Base-by-base conservation (phyloP, 805 yeast genomes). In the Wickerhamiella dianesei region DNA sequence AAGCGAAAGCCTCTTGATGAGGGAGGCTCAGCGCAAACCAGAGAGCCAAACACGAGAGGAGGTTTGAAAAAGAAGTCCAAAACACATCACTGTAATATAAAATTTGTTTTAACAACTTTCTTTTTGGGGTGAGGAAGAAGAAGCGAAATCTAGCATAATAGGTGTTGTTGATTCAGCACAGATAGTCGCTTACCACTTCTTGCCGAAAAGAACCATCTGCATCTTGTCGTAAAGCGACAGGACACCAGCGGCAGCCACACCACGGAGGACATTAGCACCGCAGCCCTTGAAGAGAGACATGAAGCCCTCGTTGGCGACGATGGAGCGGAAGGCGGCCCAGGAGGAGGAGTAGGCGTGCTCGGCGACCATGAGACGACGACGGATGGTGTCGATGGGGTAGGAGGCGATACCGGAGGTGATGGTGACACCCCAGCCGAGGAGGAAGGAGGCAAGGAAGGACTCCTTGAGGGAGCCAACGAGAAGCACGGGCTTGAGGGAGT, bases 361-460 rank as follows among this genome's bases (percentile, higher is more conserved):
- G 63, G 95, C 86, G 94, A 85, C 86, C 95, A 85, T 85, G 95
- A 85, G 86, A 81, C 95, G 84, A 82, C 95, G 84, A 82, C 95
- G 84, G 68, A 85, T 85, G 65, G 95, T 85, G 74, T 85, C 95
- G 73, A 85, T 82, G 77, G 95, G 95, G 83, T 85, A 85, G 67
- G 95, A 85, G 70, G 94, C 94, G 58, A 94, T 84, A 62, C 95
- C 86, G 66, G 95, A 94, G 80, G 86, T 89, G 59, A 94, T 85
- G 71, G 95, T 86, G 65, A 85, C 95, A 71, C 75, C 77, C 95
- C 95, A 85, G 74, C 95, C 95, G 70, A 85, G 77, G 64, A 80
- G 70, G 92, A 85, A 85, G 64, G 94, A 80, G 62, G 95, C 95
- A 59, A 81, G 71, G 86, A 85, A 84, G 64, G 80, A 75, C 72